Evolutionary conservation across 768 basidiomycete genomes (phyloP).

Genomic region (Podaxis rugospora): DNA sequence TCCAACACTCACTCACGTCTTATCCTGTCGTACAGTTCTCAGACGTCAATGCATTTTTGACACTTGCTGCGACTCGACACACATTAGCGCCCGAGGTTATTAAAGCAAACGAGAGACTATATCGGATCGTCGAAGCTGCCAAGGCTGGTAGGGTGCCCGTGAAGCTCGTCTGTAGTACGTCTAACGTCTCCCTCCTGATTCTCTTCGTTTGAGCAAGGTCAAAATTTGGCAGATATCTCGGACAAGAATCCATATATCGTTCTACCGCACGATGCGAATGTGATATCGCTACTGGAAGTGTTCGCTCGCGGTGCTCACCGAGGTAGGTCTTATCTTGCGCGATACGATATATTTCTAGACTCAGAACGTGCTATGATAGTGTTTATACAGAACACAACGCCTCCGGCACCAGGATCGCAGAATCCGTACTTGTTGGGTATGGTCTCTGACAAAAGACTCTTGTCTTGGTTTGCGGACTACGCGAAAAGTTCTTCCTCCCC

Average conservation of each 20-base stretch:
- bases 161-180: slow-evolving; percentile 72
- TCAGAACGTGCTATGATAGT: background rate
- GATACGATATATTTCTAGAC: background rate
- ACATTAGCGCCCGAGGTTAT: slow-evolving; percentile 60
- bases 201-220: background rate
- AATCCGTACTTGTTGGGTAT: slow-evolving; percentile 55
- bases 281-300: slow-evolving; percentile 56
- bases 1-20: background rate
- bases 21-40: slow-evolving; percentile 48
- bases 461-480: slow-evolving; percentile 63
- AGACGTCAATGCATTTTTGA: slow-evolving; percentile 85
- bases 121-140: slow-evolving; percentile 71
- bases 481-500: slow-evolving; percentile 38
- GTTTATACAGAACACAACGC: background rate
- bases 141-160: slow-evolving; percentile 71
- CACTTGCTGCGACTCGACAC: slow-evolving; percentile 76
- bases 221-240: slow-evolving; percentile 57
- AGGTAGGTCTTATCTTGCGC: slow-evolving; percentile 33
- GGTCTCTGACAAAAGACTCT: slow-evolving; percentile 70
- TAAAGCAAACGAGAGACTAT: slow-evolving; percentile 51
- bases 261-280: slow-evolving; percentile 56
- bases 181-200: background rate
- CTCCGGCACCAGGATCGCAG: slow-evolving; percentile 13
- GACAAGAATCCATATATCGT: slow-evolving; percentile 78
- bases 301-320: slow-evolving; percentile 74